Evolutionary conservation across 129 eudicot species (phyloP).

Genomic region (Apium graveolens): DNA sequence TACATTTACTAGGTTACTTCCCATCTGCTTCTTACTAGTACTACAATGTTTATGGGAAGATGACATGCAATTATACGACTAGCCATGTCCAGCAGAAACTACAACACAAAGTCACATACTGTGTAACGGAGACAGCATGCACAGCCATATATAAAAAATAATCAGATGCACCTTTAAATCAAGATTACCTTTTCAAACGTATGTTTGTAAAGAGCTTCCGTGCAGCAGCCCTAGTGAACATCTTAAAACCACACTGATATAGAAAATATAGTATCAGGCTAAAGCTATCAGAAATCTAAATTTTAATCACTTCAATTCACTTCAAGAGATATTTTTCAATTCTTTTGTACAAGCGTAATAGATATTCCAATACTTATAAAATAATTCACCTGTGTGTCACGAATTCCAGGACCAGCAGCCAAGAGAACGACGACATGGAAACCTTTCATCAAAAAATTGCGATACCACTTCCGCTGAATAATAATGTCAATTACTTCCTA

Average conservation of each 20-base stretch:
- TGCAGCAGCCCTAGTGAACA: conserved; percentile 99
- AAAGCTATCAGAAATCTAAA: neutral
- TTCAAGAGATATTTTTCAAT: neutral
- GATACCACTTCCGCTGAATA: conserved; percentile 92
- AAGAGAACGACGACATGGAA: conserved; percentile 88
- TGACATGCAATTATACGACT: neutral
- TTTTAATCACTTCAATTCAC: neutral
- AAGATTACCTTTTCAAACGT: conserved; percentile 69
- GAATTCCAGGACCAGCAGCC: conserved; percentile 97
- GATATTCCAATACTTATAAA: neutral
- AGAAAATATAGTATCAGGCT: conserved; percentile 2
- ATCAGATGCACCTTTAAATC: neutral
- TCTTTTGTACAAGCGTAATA: neutral
- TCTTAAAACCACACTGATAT: conserved; percentile 95
- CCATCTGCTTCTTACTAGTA: neutral
- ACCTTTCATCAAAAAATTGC: conserved; percentile 96
- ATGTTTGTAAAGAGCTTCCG: conserved; percentile 85
- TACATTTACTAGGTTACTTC: neutral
- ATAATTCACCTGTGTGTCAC: conserved; percentile 75
- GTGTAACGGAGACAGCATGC: too few relatives aligned
- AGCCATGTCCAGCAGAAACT: neutral
- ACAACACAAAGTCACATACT: too few relatives aligned
- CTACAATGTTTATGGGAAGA: neutral
- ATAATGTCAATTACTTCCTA: conserved; percentile 15
- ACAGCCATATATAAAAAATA: neutral